These are phyloP conservation scores for Ceratobasidium sp. DNA, from an alignment of 1,284 basidiomycete species.

Conservation along the genomic window DNA sequence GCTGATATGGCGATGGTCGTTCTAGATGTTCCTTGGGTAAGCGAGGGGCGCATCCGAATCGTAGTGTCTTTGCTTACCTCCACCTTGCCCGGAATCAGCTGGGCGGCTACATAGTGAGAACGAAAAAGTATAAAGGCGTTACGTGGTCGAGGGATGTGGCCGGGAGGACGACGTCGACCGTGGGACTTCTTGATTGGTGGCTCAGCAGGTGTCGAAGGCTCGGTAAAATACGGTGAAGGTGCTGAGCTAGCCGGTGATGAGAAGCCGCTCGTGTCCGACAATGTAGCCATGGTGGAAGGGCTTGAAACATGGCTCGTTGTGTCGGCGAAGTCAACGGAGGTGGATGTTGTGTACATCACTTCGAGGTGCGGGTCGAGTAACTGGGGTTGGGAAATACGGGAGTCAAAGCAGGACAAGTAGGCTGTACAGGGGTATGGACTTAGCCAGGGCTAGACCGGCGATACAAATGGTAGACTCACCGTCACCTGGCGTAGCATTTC, in stretches of 20 bases:
- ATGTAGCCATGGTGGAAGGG: background rate
- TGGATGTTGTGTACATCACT: conserved; percentile 2
- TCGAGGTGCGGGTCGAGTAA: conserved; percentile 5
- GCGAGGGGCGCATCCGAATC: conserved; percentile 45
- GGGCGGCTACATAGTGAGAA: conserved; percentile 59
- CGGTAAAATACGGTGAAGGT: conserved; percentile 11
- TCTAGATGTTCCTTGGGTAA: conserved; percentile 10
- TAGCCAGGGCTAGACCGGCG: background rate
- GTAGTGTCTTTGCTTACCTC: conserved; percentile 8
- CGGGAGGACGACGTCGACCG: conserved; percentile 16
- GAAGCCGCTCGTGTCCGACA: background rate
- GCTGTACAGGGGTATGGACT: background rate
- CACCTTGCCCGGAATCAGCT: conserved; percentile 32
- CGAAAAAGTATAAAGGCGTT: conserved; percentile 91
- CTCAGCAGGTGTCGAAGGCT: conserved; percentile 10
- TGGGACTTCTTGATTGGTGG: conserved; percentile 22
- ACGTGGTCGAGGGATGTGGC: conserved; percentile 78
- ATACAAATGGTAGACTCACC: background rate
- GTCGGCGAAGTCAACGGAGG: background rate
- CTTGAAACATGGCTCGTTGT: background rate
- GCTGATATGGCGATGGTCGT: conserved; percentile 53
- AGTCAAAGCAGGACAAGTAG: too few species aligned
- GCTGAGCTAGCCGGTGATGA: conserved; percentile 18
- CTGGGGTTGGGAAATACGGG: background rate
- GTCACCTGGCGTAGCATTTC: background rate